A percentile compares a stretch with the other conserved stretches of the same genome.
Evolutionary conservation across 371 early-diverging fungal genomes (phyloP).

Genomic region (Circinella umbellata): DNA sequence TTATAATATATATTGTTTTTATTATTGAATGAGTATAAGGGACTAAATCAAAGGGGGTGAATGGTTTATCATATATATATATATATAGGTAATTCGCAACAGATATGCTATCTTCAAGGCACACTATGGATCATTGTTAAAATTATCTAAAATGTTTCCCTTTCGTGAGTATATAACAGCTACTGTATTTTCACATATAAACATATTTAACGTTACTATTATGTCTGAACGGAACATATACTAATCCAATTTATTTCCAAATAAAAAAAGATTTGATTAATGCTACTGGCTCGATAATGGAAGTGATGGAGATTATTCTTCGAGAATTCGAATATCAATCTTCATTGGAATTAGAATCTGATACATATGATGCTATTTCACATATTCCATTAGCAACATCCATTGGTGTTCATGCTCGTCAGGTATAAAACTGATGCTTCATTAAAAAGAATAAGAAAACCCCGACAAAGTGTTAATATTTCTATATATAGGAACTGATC

Average conservation of each 20-base stretch:
- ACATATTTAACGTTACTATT: no score
- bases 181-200: no score
- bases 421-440: conserved; percentile 25
- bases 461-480: background rate
- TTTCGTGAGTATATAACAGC: conserved; percentile 56
- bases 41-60: no score
- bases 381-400: conserved; percentile 69
- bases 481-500: conserved; percentile 55
- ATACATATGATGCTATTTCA: conserved; percentile 69
- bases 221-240: no score
- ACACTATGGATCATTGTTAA: conserved; percentile 66
- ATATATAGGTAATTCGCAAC: conserved; percentile 58
- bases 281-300: conserved; percentile 66
- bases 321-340: conserved; percentile 74
- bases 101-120: conserved; percentile 70
- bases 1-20: background rate
- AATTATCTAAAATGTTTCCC: conserved; percentile 69
- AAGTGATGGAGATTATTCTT: conserved; percentile 67
- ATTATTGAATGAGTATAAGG: background rate
- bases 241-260: no score
- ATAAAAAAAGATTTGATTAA: conserved; percentile 55
- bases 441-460: no score
- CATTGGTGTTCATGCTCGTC: conserved; percentile 69
- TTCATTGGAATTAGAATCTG: conserved; percentile 63
- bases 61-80: no score